Evolutionary conservation across 2,329 filamentous ascomycete genomes (phyloP).

Genomic region (Diaporthe longicolla): DNA sequence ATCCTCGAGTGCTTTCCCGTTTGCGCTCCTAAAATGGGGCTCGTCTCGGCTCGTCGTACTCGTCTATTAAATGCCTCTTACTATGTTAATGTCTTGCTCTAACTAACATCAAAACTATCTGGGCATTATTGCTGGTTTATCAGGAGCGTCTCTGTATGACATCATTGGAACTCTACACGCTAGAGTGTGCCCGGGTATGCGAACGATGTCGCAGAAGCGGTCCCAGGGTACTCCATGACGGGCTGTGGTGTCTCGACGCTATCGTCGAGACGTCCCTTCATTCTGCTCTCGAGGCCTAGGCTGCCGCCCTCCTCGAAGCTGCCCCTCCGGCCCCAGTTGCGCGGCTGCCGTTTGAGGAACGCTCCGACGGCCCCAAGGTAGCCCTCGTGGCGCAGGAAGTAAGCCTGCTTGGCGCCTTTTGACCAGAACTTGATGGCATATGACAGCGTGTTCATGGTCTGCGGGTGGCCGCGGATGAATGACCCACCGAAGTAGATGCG

Average conservation of each 20-base stretch:
- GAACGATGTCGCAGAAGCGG: not conserved
- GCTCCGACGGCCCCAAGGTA: conserved; percentile 95
- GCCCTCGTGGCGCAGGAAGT: conserved; percentile 95
- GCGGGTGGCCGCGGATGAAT: conserved; percentile 95
- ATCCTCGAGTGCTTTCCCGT: not conserved
- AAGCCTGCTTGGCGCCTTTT: conserved; percentile 92
- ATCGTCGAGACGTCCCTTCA: conserved; percentile 44
- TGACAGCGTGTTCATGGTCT: conserved; percentile 97
- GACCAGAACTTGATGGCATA: conserved; percentile 98
- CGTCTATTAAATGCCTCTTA: not conserved
- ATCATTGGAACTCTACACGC: not conserved
- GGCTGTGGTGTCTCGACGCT: conserved; percentile 31
- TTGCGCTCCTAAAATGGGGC: not conserved
- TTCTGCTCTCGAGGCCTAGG: conserved; percentile 49
- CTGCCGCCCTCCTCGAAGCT: conserved; percentile 73
- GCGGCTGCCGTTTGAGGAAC: conserved; percentile 90
- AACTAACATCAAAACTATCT: not conserved
- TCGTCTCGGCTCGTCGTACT: too few relatives aligned
- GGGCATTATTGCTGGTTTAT: too few relatives aligned
- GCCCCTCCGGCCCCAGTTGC: conserved; percentile 89
- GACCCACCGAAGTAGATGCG: conserved; percentile 98
- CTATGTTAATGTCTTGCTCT: not conserved
- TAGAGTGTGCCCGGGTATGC: conserved; percentile 17
- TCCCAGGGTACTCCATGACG: conserved; percentile 38
- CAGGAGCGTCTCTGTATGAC: not conserved